Evolutionary conservation across 805 yeast species (phyloP), one percentile per base, ranked within the genome.

Genomic region (Hanseniaspora valbyensis): DNA sequence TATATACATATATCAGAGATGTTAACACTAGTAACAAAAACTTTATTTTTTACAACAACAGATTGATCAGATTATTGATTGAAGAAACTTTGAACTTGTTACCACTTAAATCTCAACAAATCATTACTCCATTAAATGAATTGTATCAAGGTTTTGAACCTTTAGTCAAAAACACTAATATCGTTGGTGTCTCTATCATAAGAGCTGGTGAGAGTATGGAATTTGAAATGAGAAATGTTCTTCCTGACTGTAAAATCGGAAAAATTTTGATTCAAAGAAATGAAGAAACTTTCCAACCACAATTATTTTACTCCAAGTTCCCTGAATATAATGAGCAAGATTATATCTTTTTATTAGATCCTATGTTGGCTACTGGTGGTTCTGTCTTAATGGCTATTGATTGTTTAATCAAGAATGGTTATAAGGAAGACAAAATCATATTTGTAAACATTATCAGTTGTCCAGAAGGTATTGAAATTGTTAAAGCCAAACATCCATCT

Each of bases 191-290:
- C 33, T 87, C 96, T 16, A 92, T 92, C 63, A 94, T 92, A 60
- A 77, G 99, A 64, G 99, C 99, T 4, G 99, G 99, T 57, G 99
- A 92, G 67, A 83, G 95, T 40, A 92, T 92, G 99, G 99, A 92
- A 68, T 95, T 87, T 73, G 98, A 97, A 30, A 72, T 92, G 56
- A 79, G 99, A 66, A 97, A 90, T 65, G 90, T 98, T 68, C 88
- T 97, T 66, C 77, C 98, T 57, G 83, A 95, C 10, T 98, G 92
- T 34, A 76, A 97, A 62, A 84, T 92, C 54, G 99, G 99, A 49
- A 92, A 92, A 72, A 90, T 92, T 58, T 73, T 92, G 62, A 92
- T 92, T 59, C 99, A 92, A 71, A 78, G 99, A 68, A 96, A 92
- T 62, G 99, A 92, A 69, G 98, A 92, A 68, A 92, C 97, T 24